Evolutionary conservation across 2,329 filamentous ascomycete species (phyloP).

Genomic region (Coniochaeta ligniaria): DNA sequence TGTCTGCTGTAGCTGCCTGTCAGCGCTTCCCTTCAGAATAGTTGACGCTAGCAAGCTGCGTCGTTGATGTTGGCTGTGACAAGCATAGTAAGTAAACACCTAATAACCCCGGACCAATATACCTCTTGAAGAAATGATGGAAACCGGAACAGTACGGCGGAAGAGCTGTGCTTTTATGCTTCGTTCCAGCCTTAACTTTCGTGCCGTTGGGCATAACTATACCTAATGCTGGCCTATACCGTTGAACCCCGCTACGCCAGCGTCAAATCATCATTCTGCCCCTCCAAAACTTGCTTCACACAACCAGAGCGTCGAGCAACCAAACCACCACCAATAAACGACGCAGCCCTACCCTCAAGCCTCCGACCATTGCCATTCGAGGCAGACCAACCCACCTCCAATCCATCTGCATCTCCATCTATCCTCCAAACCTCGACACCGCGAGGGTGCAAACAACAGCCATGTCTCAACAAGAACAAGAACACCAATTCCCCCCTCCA

Average conservation of each 20-base stretch:
- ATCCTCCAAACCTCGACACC: no score
- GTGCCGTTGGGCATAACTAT: background rate
- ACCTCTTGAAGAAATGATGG: background rate
- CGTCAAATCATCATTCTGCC: background rate
- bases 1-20: slow-evolving; percentile 2
- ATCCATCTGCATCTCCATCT: no score
- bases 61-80: no score
- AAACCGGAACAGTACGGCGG: slow-evolving; percentile 3
- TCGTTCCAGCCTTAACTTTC: background rate
- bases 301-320: background rate
- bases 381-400: no score
- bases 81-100: no score
- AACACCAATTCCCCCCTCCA: slow-evolving; percentile 41
- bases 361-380: background rate
- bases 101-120: no score
- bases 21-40: background rate
- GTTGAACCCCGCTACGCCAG: background rate
- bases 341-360: background rate
- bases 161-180: slow-evolving; percentile 5
- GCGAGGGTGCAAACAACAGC: background rate
- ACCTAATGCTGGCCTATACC: background rate
- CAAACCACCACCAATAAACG: background rate
- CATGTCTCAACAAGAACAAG: slow-evolving; percentile 10
- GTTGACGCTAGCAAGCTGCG: background rate
- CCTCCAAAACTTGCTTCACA: background rate